phyloP scores from a whole-genome alignment of 176 grass and related monocot genomes.

The Juncus inflexus region DNA sequence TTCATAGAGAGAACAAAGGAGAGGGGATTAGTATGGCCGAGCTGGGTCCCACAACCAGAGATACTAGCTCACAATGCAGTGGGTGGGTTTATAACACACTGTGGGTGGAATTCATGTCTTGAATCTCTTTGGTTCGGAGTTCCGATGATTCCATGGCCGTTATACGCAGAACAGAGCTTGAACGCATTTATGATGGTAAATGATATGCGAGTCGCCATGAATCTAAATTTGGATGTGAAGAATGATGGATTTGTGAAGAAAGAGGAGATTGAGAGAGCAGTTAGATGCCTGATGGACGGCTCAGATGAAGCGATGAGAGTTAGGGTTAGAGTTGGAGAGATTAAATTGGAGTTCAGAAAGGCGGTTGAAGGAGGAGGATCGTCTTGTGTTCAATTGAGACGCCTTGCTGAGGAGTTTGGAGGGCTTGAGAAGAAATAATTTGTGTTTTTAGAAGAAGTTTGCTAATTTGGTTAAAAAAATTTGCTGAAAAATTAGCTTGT shows the following conservation, averaged over 20 bases:
- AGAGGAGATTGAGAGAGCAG: conserved; percentile 47
- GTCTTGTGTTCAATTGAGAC: conserved; percentile 19
- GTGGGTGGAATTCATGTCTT: conserved; percentile 44
- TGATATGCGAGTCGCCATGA: conserved; percentile 38
- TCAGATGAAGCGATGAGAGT: conserved; percentile 30
- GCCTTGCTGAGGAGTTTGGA: conserved; percentile 10
- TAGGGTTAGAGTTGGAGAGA: conserved; percentile 16
- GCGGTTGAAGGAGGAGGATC: conserved; percentile 27
- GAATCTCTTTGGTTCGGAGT: conserved; percentile 47
- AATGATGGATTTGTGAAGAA: conserved; percentile 37
- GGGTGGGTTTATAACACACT: conserved; percentile 50
- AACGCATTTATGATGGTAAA: conserved; percentile 64
- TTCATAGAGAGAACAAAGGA: conserved; percentile 50
- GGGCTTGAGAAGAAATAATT: conserved; percentile 23
- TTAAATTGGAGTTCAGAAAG: conserved; percentile 26
- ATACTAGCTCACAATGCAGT: conserved; percentile 46
- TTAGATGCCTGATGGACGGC: conserved; percentile 53
- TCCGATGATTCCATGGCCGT: conserved; percentile 58
- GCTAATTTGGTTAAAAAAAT: too few relatives aligned
- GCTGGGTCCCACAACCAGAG: conserved; percentile 55
- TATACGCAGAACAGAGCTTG: conserved; percentile 60
- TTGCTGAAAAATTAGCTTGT: too few relatives aligned
- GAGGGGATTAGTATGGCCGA: conserved; percentile 43
- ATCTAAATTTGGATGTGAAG: conserved; percentile 25
- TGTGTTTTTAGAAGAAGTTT: too few relatives aligned